Evolutionary conservation across 2,329 filamentous ascomycete species (phyloP).

Genomic region (Fusarium newnesense): DNA sequence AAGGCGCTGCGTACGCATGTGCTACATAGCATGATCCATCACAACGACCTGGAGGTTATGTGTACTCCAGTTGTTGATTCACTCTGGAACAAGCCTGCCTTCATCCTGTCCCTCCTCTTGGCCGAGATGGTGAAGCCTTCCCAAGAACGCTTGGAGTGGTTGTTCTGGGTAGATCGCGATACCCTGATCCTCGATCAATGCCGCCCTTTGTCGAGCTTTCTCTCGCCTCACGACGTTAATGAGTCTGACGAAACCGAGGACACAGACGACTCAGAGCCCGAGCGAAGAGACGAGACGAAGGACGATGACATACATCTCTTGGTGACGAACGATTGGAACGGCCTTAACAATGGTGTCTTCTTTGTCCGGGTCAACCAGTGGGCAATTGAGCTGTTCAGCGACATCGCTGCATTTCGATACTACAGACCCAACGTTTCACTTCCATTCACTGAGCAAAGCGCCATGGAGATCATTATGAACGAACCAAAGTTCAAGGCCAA

Average conservation of each 20-base stretch:
- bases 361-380: background rate
- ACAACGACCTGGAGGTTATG: background rate
- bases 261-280: accelerated
- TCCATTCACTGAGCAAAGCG: background rate
- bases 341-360: background rate
- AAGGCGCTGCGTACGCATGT: background rate
- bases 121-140: background rate
- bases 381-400: background rate
- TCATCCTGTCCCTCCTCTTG: background rate
- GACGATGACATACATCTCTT: background rate
- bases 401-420: background rate
- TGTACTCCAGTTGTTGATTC: background rate
- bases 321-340: slow-evolving; percentile 1
- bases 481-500: background rate
- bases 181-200: background rate
- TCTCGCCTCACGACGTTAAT: background rate
- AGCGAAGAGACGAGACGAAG: background rate
- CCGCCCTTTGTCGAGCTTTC: background rate
- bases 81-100: slow-evolving; percentile 1
- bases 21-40: background rate
- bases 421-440: background rate
- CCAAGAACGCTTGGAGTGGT: background rate
- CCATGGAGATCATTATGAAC: background rate
- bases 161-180: background rate
- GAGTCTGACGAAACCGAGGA: background rate